Conservation (phyloP, 352 stramenopile genomes). For the Phytophthora colocasiae region DNA sequence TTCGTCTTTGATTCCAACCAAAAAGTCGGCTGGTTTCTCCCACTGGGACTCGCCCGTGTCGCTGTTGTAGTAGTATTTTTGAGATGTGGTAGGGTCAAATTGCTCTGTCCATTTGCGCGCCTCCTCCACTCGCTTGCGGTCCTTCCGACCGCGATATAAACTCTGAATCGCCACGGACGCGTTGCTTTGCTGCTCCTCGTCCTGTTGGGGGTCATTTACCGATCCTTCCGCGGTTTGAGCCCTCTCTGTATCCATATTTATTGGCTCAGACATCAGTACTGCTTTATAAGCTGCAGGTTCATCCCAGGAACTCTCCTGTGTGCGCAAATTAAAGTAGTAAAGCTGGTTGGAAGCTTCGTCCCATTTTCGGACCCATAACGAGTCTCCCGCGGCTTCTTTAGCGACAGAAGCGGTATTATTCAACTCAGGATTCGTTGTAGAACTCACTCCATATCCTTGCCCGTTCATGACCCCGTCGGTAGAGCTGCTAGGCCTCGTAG, state of each 20-base stretch:
- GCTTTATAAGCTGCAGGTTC: conserved; percentile 33
- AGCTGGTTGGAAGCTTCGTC: conserved; percentile 33
- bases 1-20: conserved; percentile 36
- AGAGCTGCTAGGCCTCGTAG: neutral
- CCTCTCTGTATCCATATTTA: conserved; percentile 15
- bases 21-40: conserved; percentile 50
- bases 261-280: conserved; percentile 28
- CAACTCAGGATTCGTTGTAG: neutral
- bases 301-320: conserved; percentile 43
- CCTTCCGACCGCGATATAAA: conserved; percentile 36
- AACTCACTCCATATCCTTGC: neutral
- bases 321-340: conserved; percentile 46
- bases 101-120: conserved; percentile 56
- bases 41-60: conserved; percentile 48
- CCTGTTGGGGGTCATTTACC: neutral
- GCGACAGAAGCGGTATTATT: neutral
- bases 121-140: conserved; percentile 30
- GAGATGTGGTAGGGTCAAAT: conserved; percentile 44
- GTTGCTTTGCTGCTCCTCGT: conserved; percentile 7
- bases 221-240: neutral
- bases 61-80: conserved; percentile 64
- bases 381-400: conserved; percentile 6
- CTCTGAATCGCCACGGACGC: conserved; percentile 44
- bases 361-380: conserved; percentile 44
- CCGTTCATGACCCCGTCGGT: neutral